Conservation (phyloP, 192 early-diverging fungal genomes). For the Podila horticola region DNA sequence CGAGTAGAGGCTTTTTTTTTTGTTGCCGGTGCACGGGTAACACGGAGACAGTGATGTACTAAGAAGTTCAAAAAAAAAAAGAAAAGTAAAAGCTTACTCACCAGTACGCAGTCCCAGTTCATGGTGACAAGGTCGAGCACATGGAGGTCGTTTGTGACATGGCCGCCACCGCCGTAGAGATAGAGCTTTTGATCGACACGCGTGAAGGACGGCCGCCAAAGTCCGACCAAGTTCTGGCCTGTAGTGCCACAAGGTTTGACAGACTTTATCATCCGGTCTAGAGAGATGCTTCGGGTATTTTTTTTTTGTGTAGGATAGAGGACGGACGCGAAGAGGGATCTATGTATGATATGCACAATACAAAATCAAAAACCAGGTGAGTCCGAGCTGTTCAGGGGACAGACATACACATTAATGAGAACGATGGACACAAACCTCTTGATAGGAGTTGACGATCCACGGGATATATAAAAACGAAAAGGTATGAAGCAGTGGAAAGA, state of each 20-base stretch:
- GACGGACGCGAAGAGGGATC: too few relatives aligned
- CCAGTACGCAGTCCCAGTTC: conserved; percentile 63
- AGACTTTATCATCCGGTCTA: conserved; percentile 42
- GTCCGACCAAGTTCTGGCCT: conserved; percentile 63
- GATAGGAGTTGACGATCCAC: too few relatives aligned
- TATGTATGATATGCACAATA: too few relatives aligned
- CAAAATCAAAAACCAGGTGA: too few relatives aligned
- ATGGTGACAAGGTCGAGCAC: conserved; percentile 57
- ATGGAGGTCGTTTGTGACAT: conserved; percentile 68
- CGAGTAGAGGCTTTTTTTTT: too few relatives aligned
- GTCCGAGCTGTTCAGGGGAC: too few relatives aligned
- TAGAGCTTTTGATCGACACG: conserved; percentile 61
- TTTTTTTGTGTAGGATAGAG: not conserved
- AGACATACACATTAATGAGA: too few relatives aligned
- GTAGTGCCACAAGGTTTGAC: conserved; percentile 58
- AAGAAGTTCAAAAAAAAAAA: not conserved
- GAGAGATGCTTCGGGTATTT: not conserved
- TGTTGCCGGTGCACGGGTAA: too few relatives aligned
- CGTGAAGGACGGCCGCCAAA: conserved; percentile 67
- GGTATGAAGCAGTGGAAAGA: too few relatives aligned
- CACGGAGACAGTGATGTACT: too few relatives aligned
- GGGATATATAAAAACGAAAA: too few relatives aligned
- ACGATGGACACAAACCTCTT: too few relatives aligned
- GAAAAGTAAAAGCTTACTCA: conserved; percentile 28
- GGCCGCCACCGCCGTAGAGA: conserved; percentile 64